These are phyloP conservation scores for Stropharia rugosoannulata DNA, from an alignment of 768 basidiomycete genomes.

Conservation along the genomic window DNA sequence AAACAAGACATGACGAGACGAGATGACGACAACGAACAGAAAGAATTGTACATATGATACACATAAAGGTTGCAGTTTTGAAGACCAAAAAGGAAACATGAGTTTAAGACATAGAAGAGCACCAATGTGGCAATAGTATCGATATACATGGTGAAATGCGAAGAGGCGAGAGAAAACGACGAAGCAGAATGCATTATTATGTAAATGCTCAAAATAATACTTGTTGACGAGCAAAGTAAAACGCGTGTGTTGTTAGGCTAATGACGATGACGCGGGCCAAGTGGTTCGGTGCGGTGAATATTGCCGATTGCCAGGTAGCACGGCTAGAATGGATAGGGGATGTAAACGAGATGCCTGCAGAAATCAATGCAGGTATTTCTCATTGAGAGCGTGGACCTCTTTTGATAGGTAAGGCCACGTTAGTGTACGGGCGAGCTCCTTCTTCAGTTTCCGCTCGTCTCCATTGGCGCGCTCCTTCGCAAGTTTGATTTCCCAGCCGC, in stretches of 20 bases:
- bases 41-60: background rate
- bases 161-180: slow-evolving; percentile 2
- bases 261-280: background rate
- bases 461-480: slow-evolving; percentile 68
- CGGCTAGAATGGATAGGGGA: background rate
- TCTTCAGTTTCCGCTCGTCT: slow-evolving; percentile 47
- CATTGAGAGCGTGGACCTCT: slow-evolving; percentile 84
- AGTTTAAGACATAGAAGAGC: background rate
- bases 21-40: background rate
- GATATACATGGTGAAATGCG: background rate
- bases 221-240: background rate
- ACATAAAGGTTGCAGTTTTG: slow-evolving; percentile 1
- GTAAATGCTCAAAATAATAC: background rate
- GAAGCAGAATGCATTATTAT: background rate
- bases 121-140: background rate
- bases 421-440: slow-evolving; percentile 65
- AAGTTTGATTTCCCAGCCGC: slow-evolving; percentile 94
- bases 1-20: background rate
- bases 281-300: background rate
- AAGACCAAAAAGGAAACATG: background rate
- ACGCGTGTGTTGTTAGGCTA: background rate
- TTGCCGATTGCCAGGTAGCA: background rate
- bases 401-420: slow-evolving; percentile 85
- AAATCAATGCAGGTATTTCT: slow-evolving; percentile 64
- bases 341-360: background rate